These are phyloP conservation scores for Cyclocybe aegerita DNA, from an alignment of 768 basidiomycete genomes.

Conservation along the genomic window DNA sequence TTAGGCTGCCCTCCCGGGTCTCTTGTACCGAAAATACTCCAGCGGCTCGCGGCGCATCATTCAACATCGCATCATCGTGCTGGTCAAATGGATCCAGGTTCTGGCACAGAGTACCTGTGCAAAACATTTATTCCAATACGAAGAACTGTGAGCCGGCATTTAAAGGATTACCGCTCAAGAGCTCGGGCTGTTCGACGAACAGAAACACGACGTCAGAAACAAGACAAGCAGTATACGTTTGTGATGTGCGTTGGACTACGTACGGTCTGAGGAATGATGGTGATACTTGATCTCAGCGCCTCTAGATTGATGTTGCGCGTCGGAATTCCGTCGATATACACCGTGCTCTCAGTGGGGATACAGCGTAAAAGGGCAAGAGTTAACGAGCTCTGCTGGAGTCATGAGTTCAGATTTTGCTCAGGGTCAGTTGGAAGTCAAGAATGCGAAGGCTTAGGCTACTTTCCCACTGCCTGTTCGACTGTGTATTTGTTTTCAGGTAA, in stretches of 20 bases:
- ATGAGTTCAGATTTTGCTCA: background rate
- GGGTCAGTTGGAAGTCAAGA: background rate
- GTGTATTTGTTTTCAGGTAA: conserved; percentile 42
- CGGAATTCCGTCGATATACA: conserved; percentile 55
- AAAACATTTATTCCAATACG: conserved; percentile 13
- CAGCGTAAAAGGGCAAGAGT: conserved; percentile 55
- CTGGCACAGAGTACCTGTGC: conserved; percentile 54
- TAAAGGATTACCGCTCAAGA: conserved; percentile 43
- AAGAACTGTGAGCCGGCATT: no score
- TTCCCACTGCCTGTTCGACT: conserved; percentile 48
- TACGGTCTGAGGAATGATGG: conserved; percentile 58
- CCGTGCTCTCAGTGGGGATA: conserved; percentile 54
- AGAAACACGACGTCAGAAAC: background rate
- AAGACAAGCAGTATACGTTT: conserved; percentile 38
- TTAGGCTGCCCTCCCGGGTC: conserved; percentile 14
- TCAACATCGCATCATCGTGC: conserved; percentile 48
- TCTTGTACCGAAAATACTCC: conserved; percentile 39
- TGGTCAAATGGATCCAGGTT: conserved; percentile 71
- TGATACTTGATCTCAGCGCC: conserved; percentile 54
- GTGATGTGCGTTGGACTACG: conserved; percentile 35
- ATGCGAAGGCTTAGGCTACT: conserved; percentile 17
- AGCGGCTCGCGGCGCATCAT: conserved; percentile 38
- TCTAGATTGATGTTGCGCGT: conserved; percentile 55
- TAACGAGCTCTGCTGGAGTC: conserved; percentile 44
- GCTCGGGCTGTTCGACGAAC: conserved; percentile 30